Evolutionary conservation across 2,329 filamentous ascomycete species (phyloP), one percentile per base, ranked within the genome.

Genomic region (Leptographium galeiforme): DNA sequence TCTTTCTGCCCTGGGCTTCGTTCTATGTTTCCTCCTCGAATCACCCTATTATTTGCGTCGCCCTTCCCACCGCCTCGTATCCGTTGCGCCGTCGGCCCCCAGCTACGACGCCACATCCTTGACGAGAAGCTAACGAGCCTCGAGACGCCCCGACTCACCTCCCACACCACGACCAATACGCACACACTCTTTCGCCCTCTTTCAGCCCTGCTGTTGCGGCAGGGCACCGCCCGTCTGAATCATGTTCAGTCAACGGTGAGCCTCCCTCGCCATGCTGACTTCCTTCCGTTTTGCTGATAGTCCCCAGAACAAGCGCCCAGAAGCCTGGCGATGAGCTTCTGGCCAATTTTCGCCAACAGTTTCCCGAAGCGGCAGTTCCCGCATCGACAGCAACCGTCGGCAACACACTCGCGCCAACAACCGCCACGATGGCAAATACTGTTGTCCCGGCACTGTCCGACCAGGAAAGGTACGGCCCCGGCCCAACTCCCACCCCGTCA

Each of bases 291-390:
- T 33, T 47, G 45, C 32, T 48, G 18, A 51, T 7, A n/a, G 45
- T 36, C 7, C 7, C 30, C 46, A 87, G 84, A 70, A 87, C 79
- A 63, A 89, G 80, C 67, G 82, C 86, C 53, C 87, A 89, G 68
- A 95, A 95, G 73, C 89, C 89, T 53, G 83, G 81, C 67, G 86
- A 90, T 65, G 87, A 90, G 63, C 77, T 95, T 64, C 82, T 93
- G 66, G 82, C 82, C 69, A 83, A 81, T 67, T 95, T 95, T 71
- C 87, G 87, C 67, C 81, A 87, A 63, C 83, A 81, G 60, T 95
- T 95, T 63, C 85, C 88, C 48, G 81, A 90, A 57, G 72, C 77
- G 54, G 71, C 77, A 52, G 73, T 76, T 55, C 72, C 72, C 54
- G 62, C 69, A 60, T 66, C 75, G 51, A 65, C 70, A 55, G 63